Conservation (phyloP, 2,329 filamentous ascomycete species). For the Penicillium sp. region DNA sequence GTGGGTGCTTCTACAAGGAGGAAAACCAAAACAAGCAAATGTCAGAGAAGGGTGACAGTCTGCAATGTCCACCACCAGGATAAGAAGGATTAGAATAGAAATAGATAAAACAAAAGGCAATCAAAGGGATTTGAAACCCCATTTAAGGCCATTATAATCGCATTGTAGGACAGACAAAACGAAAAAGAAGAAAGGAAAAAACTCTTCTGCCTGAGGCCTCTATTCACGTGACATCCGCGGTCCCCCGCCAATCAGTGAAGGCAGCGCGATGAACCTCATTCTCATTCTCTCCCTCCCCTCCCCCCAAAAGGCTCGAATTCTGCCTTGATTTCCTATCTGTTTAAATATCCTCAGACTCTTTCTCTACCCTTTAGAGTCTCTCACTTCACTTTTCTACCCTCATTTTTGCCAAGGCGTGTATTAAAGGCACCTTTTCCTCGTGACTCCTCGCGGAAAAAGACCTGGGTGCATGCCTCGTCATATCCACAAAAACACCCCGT, state of each 20-base stretch:
- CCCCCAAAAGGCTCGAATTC: conserved; percentile 13
- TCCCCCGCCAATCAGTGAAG: conserved; percentile 16
- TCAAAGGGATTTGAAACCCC: background rate
- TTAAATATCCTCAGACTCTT: conserved; percentile 2
- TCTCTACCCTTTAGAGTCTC: conserved; percentile 5
- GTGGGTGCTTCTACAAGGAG: conserved; percentile 26
- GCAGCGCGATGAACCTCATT: conserved; percentile 17
- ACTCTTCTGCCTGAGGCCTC: conserved; percentile 6
- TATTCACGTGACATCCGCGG: conserved; percentile 14
- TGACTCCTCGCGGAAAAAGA: conserved; percentile 29
- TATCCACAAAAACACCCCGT: conserved; percentile 40
- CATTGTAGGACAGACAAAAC: background rate
- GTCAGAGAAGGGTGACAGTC: conserved; percentile 10
- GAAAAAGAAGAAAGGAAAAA: background rate
- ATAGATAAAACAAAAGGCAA: background rate
- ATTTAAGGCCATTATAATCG: background rate
- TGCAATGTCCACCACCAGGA: background rate
- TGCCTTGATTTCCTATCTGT: conserved; percentile 22
- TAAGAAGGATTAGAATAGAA: background rate
- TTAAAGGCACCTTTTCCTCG: conserved; percentile 27
- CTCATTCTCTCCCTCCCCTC: background rate
- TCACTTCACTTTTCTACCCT: conserved; percentile 2
- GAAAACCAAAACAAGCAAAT: conserved; percentile 37
- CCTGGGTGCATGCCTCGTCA: conserved; percentile 38
- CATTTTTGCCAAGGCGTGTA: conserved; percentile 18